Percentiles rank a stretch among this genome's conserved stretches.
Conservation (phyloP, 495 filamentous ascomycete genomes). For the Elasticomyces elasticus region DNA sequence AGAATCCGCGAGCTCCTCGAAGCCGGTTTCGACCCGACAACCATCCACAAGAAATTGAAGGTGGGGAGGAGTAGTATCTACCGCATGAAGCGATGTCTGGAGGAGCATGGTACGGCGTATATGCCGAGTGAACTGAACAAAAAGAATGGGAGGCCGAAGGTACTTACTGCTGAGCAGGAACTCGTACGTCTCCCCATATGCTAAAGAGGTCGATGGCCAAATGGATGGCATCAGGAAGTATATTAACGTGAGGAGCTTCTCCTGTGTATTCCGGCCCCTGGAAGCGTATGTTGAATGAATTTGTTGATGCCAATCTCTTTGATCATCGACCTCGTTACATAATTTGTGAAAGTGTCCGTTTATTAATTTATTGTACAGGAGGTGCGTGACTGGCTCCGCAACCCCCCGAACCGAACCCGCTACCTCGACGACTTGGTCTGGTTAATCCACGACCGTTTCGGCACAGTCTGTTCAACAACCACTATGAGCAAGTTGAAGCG, state of each 20-base stretch:
- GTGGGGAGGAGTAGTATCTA: slow-evolving; percentile 19
- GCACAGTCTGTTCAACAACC: slow-evolving; percentile 19
- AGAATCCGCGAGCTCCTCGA: slow-evolving; percentile 21
- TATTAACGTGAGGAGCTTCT: no score
- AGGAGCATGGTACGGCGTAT: slow-evolving; percentile 18
- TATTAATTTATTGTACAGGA: slow-evolving; percentile 9
- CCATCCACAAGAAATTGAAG: slow-evolving; percentile 18
- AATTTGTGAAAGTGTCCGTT: no score
- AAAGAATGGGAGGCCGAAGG: slow-evolving; percentile 22
- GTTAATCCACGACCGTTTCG: slow-evolving; percentile 20
- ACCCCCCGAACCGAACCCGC: slow-evolving; percentile 15
- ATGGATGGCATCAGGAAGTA: background rate
- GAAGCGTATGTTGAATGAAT: no score
- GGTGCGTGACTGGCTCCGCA: slow-evolving; percentile 19
- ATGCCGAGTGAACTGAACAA: slow-evolving; percentile 21
- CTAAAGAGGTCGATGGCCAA: background rate
- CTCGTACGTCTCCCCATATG: slow-evolving; percentile 14
- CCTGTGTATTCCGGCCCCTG: no score
- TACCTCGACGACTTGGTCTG: slow-evolving; percentile 23
- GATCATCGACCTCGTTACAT: no score
- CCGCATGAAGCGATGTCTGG: slow-evolving; percentile 21
- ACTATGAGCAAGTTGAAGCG: slow-evolving; percentile 23
- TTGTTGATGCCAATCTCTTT: no score
- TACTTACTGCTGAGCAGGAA: slow-evolving; percentile 19
- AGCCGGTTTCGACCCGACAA: slow-evolving; percentile 23